Percentiles rank a stretch among this genome's conserved stretches.
These are phyloP conservation scores for Amphicarpaea edgeworthii DNA, from an alignment of 306 rosid species.

Conservation along the genomic window DNA sequence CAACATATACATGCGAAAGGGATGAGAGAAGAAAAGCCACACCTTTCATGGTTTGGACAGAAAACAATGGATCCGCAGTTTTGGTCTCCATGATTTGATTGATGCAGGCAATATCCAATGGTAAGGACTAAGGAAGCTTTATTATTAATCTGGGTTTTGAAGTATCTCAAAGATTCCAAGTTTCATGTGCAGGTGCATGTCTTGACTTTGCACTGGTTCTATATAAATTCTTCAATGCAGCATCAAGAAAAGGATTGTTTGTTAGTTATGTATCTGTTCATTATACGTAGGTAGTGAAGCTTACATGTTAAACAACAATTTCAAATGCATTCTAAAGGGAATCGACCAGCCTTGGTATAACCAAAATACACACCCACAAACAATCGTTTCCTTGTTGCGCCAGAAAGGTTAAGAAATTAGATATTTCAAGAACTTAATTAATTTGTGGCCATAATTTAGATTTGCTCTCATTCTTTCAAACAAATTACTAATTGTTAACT, in stretches of 20 bases:
- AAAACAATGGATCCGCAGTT: background rate
- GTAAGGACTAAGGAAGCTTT: background rate
- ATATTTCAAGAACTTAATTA: background rate
- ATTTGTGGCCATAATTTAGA: background rate
- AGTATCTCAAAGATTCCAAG: slow-evolving; percentile 27
- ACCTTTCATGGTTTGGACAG: slow-evolving; percentile 47
- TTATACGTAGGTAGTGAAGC: background rate
- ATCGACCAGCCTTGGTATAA: background rate
- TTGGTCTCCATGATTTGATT: slow-evolving; percentile 3
- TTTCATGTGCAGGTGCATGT: slow-evolving; percentile 19
- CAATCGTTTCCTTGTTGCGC: slow-evolving; percentile 31
- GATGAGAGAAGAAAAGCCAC: background rate
- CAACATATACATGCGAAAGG: background rate
- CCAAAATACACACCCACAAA: background rate
- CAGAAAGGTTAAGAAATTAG: background rate
- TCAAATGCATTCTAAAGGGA: background rate
- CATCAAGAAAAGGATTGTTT: slow-evolving; percentile 45
- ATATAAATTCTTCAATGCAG: background rate
- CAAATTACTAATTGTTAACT: too few relatives aligned
- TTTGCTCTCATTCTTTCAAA: too few relatives aligned
- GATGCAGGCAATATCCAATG: background rate
- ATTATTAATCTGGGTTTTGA: background rate
- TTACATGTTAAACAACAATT: background rate
- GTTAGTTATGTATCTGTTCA: background rate
- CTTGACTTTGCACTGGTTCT: background rate